Evolutionary conservation across 2,329 filamentous ascomycete species (phyloP), one percentile per base, ranked within the genome.

Genomic region (Hypomyces rosellus): DNA sequence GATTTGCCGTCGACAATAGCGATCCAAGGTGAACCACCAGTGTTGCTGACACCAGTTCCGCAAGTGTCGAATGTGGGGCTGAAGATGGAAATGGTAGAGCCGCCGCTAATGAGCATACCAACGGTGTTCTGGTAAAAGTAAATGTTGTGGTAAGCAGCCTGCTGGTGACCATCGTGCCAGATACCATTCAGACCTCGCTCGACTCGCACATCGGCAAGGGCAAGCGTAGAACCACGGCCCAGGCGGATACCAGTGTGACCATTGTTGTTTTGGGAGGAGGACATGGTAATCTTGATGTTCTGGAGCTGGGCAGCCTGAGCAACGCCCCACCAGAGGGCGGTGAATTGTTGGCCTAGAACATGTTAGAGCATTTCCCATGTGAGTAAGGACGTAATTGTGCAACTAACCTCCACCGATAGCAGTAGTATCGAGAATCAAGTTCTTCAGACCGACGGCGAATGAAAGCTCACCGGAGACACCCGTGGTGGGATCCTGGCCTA

Each of bases 311-410:
- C 64, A 14, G 52, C 70, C 51, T 74, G 70, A 2, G 71, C 71
- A n/a, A 74, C 71, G 9, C 70, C 68, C 72, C 72, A 74, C 40
- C 61, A 68, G 0, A 74, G 63, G 4, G 71, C 71, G 3, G 66
- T 68, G 42, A 74, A 73, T 1, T 52, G 53, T 14, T 59, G 63
- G 43, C 59, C 56, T 59, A 22, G 3, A 5, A 9, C 36, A 12
- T n/a, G 36, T 38, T 16, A 38, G 9, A n/a, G 9, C 14, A n/a
- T 38, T n/a, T 38, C 14, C 14, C 13, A 3, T 13, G 3, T n/a
- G 13, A 2, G 12, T 9, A 38, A n/a, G 5, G 36, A 8, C 9
- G 25, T 11, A 30, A 30, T 30, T 30, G 25, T 11, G 9, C 6
- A 9, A 13, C 52, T 53, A 46, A 52, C 59, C 66, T 47, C 64